Conservation (phyloP, 2,329 filamentous ascomycete species). For the Neurospora sp. region DNA sequence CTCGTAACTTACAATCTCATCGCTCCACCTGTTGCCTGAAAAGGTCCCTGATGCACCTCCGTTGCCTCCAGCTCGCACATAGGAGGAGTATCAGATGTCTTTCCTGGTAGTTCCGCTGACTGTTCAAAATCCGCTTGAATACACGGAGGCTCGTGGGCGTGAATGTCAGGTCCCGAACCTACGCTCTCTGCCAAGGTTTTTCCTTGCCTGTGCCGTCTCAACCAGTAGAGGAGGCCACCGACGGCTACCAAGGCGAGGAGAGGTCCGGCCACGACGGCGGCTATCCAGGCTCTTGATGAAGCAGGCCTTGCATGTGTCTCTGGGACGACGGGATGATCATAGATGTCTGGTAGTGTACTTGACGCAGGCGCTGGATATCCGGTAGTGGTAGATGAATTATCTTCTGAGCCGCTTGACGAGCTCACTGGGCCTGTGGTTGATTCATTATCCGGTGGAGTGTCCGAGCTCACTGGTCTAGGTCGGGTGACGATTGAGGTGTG, state of each 20-base stretch:
- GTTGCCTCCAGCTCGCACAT: background rate
- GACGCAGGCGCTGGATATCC: background rate
- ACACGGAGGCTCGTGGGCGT: background rate
- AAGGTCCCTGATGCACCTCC: background rate
- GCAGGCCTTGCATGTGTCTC: background rate
- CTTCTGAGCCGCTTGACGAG: background rate
- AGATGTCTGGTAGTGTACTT: background rate
- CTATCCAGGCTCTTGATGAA: background rate
- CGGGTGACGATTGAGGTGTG: background rate
- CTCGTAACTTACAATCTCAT: background rate
- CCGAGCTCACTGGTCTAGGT: background rate
- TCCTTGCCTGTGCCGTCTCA: background rate
- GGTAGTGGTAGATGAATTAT: background rate
- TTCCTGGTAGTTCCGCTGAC: background rate
- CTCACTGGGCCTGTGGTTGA: background rate
- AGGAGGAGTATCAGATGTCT: background rate
- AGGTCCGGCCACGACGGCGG: background rate
- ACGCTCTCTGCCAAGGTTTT: background rate
- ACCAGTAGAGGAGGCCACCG: background rate
- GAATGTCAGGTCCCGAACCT: background rate
- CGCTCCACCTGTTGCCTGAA: background rate
- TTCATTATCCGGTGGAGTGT: background rate
- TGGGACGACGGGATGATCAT: background rate
- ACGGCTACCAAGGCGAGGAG: background rate
- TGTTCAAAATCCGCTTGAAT: background rate